A percentile compares a stretch with the other conserved stretches of the same genome.
Evolutionary conservation across 495 filamentous ascomycete genomes (phyloP).

Genomic region (Aspergillus sclerotiicarbonarius): DNA sequence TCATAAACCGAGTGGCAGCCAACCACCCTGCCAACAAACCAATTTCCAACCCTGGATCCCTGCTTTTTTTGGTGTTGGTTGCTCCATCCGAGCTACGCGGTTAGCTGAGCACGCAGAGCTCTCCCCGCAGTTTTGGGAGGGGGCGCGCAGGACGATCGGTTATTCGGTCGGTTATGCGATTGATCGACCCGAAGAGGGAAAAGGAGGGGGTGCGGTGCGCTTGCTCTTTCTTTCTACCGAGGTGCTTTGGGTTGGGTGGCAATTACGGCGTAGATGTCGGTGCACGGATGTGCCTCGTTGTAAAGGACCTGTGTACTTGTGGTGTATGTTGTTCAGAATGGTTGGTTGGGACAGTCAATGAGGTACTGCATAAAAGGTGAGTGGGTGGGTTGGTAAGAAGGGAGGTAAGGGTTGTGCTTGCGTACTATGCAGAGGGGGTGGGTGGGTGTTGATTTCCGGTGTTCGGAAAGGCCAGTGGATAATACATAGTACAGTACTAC

Average conservation of each 20-base stretch:
- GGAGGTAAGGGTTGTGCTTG: too few species aligned
- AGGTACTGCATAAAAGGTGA: too few species aligned
- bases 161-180: constrained; percentile 8
- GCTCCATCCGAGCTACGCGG: background rate
- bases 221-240: background rate
- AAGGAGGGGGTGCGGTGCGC: background rate
- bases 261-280: too few species aligned
- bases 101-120: constrained; percentile 5
- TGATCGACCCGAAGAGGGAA: background rate
- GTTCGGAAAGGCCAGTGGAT: too few species aligned
- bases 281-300: background rate
- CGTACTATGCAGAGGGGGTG: too few species aligned
- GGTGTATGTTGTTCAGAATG: too few species aligned
- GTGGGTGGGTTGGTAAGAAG: too few species aligned
- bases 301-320: background rate
- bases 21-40: background rate
- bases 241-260: background rate
- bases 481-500: too few species aligned
- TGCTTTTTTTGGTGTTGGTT: background rate
- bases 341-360: too few species aligned
- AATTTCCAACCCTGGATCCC: background rate
- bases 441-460: too few species aligned
- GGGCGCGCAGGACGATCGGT: constrained; percentile 16
- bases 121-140: constrained; percentile 23
- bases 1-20: background rate